phyloP scores from a whole-genome alignment of 257 asterid genomes.

The Nicotiana knightiana region DNA sequence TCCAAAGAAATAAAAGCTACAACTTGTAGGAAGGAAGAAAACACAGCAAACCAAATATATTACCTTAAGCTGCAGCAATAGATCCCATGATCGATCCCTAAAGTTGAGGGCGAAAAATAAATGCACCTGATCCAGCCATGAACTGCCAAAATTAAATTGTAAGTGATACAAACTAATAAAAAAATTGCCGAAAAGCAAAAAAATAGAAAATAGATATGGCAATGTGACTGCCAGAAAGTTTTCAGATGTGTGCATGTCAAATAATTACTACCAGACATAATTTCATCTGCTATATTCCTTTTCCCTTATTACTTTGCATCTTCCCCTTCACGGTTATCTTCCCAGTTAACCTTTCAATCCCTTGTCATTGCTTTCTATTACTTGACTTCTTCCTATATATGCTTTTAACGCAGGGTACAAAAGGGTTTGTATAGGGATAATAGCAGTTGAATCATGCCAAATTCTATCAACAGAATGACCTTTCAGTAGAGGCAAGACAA shows the following conservation, averaged over 20 bases:
- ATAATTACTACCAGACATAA: background rate
- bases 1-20: background rate
- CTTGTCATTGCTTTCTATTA: background rate
- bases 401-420: background rate
- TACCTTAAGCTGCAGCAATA: constrained; percentile 71
- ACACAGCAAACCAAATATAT: background rate
- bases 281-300: constrained; percentile 2
- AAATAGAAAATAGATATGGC: background rate
- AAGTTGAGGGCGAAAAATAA: constrained; percentile 44
- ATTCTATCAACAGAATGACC: background rate
- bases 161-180: constrained; percentile 16
- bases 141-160: constrained; percentile 35
- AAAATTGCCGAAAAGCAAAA: background rate
- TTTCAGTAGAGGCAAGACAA: constrained; percentile 1
- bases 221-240: background rate
- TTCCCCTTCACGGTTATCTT: background rate
- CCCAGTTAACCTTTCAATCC: background rate
- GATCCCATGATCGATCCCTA: constrained; percentile 49
- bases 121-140: constrained; percentile 71
- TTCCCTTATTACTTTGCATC: background rate
- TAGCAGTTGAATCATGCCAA: background rate
- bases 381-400: background rate
- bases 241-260: background rate
- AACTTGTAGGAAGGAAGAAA: background rate
- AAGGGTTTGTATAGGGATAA: background rate